Evolutionary conservation across 1,139 yeast species (phyloP), one percentile per base, ranked within the genome.

Genomic region (Sugiyamaella grinbergsii): DNA sequence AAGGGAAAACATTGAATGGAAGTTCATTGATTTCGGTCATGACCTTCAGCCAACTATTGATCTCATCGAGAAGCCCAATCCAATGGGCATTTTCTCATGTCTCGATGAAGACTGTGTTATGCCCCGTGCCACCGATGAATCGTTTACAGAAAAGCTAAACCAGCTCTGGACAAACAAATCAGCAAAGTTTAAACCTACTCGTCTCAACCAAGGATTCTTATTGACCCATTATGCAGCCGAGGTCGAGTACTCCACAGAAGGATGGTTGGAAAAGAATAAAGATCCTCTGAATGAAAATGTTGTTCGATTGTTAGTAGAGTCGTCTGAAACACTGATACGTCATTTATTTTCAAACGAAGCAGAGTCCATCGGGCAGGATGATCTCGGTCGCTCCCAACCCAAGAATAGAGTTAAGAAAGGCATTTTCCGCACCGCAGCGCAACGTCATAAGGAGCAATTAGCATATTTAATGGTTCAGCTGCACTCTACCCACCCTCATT

Each of bases 31-130:
- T 67, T 94, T 90, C 70, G 98, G 98, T n/a, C 88, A 85, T 57
- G 98, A 94, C 67, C 74, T 93, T 50, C 96, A 93, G 66, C 95
- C 95, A 22, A 93, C 98, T 0, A 93, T 94, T 46, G 95, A 93
- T 61, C 75, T 94, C 52, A 90, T 94, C 52, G 98, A 93, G 69
- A 81, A 79, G 61, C 68, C 76, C 26, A 70, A 68, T 23, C 95
- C 95, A 5, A 79, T 90, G 71, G 97, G 98, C 52, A 78, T 94
- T n/a, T 79, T 94, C 54, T 85, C 95, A 16, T 77, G 90, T 28
- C 75, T 94, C 41, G 96, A 94, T 66, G 99, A 94, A 70, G 98
- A 93, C 66, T 91, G 98, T 61, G 86, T 93, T 33, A 85, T 94
- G 71, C 98, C 98, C 6, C 87, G 86, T 60, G 86, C 96, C 0